Evolutionary conservation across 148 eudicot genomes (phyloP), one percentile per base, ranked within the genome.

Genomic region (Fagopyrum esculentum): DNA sequence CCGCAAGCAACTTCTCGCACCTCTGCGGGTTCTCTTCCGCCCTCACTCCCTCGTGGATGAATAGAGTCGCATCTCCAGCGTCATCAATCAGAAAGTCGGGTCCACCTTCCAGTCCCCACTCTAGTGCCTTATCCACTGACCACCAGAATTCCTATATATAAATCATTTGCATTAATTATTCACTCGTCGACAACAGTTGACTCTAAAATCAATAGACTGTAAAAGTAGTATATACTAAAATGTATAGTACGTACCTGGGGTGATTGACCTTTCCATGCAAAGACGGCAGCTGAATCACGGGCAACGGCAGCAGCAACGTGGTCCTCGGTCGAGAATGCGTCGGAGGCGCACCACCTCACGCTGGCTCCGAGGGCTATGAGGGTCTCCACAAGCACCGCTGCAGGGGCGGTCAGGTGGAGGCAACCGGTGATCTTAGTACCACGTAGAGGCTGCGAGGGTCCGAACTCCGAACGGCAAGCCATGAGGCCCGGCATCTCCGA

Each of bases 401-500:
- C 91, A 44, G 98, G 98, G 68, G 91, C 89, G 2, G 97, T 93
- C 98, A 93, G 89, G 78, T 93, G 98, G 12, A 91, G 92, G 10
- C 91, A 86, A 2, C 98, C 94, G 40, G 97, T 91, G 77, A 93
- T 91, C 30, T 59, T 81, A 13, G 98, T 97, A 0, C 98, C 98
- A 61, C 88, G 87, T 48, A 93, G 88, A 0, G 97, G 98, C 82
- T 89, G 97, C 4, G 94, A 80, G 0, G 97, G 87, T 7, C 97
- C 97, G 66, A 84, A 93, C 57, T 93, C 98, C 40, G 90, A 43
- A 4, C 97, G 76, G 72, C 90, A 93, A 10, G 98, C 81, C 87
- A 93, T 88, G 71, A 93, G 87, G 0, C 98, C 98, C 3, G 97
- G 98, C 97, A 93, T 93, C 68, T 93, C 98, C 44, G 89, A 97